Percentiles rank a stretch among this genome's conserved stretches.
These are phyloP conservation scores for Aspergillus cavernicola DNA, from an alignment of 495 filamentous ascomycete genomes.

Conservation along the genomic window DNA sequence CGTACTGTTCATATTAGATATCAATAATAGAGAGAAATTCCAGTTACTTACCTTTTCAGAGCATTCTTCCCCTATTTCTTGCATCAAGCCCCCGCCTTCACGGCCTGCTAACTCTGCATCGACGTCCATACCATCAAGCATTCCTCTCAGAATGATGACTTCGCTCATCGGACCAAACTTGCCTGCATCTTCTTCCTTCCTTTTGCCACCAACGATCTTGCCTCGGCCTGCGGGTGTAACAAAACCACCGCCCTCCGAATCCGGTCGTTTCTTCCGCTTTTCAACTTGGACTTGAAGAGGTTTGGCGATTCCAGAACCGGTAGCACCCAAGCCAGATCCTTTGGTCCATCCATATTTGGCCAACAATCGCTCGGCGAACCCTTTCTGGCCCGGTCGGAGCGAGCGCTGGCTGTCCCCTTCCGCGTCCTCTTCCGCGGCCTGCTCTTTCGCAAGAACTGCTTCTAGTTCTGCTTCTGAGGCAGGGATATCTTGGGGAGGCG, in stretches of 20 bases:
- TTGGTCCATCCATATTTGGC: conserved; percentile 90
- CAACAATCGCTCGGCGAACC: conserved; percentile 83
- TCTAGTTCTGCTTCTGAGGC: conserved; percentile 54
- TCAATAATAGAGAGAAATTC: not conserved
- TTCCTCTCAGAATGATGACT: conserved; percentile 73
- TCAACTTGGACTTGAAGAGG: conserved; percentile 79
- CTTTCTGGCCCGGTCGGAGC: conserved; percentile 71
- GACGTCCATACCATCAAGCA: conserved; percentile 79
- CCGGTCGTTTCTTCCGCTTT: conserved; percentile 72
- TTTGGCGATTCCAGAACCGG: conserved; percentile 73
- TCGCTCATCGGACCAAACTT: conserved; percentile 73
- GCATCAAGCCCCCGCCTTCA: conserved; percentile 64
- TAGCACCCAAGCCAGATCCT: conserved; percentile 80
- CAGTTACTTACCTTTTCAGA: conserved; percentile 57
- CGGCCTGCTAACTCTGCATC: conserved; percentile 58
- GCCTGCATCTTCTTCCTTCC: conserved; percentile 46
- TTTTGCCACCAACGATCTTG: conserved; percentile 70
- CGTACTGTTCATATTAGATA: conserved; percentile 55
- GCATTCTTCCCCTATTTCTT: conserved; percentile 95
- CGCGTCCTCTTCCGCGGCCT: conserved; percentile 41
- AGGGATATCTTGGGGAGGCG: conserved; percentile 54
- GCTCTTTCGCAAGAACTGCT: conserved; percentile 49
- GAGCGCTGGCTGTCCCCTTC: conserved; percentile 56
- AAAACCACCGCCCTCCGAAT: conserved; percentile 77
- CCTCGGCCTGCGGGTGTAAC: conserved; percentile 64